Base-by-base conservation (phyloP, 129 eudicot genomes). In the Gnaphalium uliginosum region DNA sequence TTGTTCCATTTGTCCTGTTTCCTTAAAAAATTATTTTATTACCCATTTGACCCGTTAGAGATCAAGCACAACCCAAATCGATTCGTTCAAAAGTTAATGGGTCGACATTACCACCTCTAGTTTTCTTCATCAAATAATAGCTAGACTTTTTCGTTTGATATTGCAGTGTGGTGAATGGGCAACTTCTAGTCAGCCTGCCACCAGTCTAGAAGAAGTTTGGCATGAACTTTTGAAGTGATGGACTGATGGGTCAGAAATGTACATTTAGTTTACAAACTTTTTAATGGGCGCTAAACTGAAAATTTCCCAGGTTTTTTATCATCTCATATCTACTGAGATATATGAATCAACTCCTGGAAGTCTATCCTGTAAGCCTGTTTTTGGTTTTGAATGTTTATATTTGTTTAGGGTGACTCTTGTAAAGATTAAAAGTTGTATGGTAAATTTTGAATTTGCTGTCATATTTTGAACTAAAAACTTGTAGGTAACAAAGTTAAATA, bases 151-250 rank as follows among this genome's bases (percentile, higher is more conserved):
- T 71, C 25, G 2, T 57, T 15, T 17, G n/a, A 39, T 81, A 35
- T 75, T 83, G 88, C 90, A 89, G 96, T 74, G 87, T 83, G 39
- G 79, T 87, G 85, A 85, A 69, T 13, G 96, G 96, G 4, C 82
- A 81, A 30, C 86, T 89, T 66, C 64, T 89, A 11, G 87, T 85
- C 58, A 87, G 87, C 82, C 81, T 89, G 64, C 92, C 92, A 63
- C 93, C 90, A 0, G 93, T 88, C 43, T 85, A 68, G 69, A 65
- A 68, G 41, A 46, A 68, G 70, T 5, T 60, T 59, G 39, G 60
- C 48, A 72, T 13, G 74, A 65, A 64, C 23, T n/a, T n/a, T 19
- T 53, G 72, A 73, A 25, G 70, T 79, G 64, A 60, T 68, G n/a
- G 80, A 50, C 24, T 26, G 30, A 35, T 56, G 61, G 77, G 26